Evolutionary conservation across 2,329 filamentous ascomycete species (phyloP), one percentile per base, ranked within the genome.

Genomic region (Fusarium miscanthi): DNA sequence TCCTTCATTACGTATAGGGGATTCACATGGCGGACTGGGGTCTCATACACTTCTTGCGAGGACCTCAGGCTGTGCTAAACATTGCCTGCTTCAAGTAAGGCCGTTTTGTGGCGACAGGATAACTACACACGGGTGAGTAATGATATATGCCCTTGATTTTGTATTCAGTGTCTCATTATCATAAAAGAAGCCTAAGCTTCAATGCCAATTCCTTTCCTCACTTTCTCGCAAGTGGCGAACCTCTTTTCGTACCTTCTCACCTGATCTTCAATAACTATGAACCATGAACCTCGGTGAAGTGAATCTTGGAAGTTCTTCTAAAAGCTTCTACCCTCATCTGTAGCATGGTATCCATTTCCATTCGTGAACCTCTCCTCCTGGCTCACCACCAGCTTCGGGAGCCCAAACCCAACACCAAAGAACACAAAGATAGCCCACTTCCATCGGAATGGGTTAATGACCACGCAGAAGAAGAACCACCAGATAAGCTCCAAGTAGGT

Each of bases 401-500:
- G 78, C 25, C 84, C 85, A 46, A 88, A 85, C 0, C 92, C 93
- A 35, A 95, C 79, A 0, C 94, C 94, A 66, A 92, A 92, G 76
- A 97, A 91, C 21, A 97, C 93, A 78, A 97, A 97, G 0, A 91
- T 79, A 0, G 91, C 93, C 94, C 94, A 97, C 84, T 97, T 97
- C 93, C 94, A 97, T 13, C 94, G 85, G 81, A 97, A 97, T 0
- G 94, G 94, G 78, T 97, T 97, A 76, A 96, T 87, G 8, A 87
- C 83, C 45, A 95, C 90, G 63, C 92, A 92, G 77, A 96, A 97
- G 10, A 90, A 80, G 73, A 95, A 96, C 94, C 94, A 97, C 85
- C 93, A 97, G 8, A 96, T 78, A 56, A 97, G 83, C 81, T 97
- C 94, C 1, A 92, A 87, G 76, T 97, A 97, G 0, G 94, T 97